Evolutionary conservation across 768 basidiomycete genomes (phyloP).

Genomic region (Favolaschia claudopus): DNA sequence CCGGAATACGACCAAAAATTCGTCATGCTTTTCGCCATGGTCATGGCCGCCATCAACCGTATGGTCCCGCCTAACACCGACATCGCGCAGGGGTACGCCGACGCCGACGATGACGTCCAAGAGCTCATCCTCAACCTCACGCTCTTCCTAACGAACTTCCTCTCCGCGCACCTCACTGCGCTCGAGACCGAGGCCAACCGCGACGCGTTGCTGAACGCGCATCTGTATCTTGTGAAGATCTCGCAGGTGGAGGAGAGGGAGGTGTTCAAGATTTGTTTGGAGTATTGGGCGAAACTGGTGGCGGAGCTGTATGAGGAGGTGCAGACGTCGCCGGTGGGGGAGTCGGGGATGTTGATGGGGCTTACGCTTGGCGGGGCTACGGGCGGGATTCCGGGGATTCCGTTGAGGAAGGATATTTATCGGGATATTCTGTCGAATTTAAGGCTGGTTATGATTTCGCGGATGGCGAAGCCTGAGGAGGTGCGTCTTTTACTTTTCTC

Average conservation of each 20-base stretch:
- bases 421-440: constrained; percentile 93
- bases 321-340: constrained; percentile 87
- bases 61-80: constrained; percentile 97
- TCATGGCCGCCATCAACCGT: constrained; percentile 95
- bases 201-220: constrained; percentile 93
- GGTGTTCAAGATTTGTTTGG: constrained; percentile 98
- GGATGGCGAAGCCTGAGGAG: constrained; percentile 99
- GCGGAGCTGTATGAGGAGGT: constrained; percentile 97
- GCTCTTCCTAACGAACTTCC: constrained; percentile 94
- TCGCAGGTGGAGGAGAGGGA: constrained; percentile 98
- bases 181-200: constrained; percentile 90
- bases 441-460: constrained; percentile 93
- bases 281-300: constrained; percentile 96
- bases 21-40: constrained; percentile 95
- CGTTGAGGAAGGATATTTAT: constrained; percentile 92
- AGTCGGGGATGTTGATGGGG: constrained; percentile 89
- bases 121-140: constrained; percentile 97
- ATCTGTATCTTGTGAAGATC: constrained; percentile 97
- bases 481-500: constrained; percentile 49
- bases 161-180: constrained; percentile 89
- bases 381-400: constrained; percentile 76
- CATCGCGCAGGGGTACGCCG: constrained; percentile 89
- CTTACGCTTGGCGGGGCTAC: constrained; percentile 75
- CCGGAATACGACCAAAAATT: constrained; percentile 99
- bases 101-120: constrained; percentile 90